Evolutionary conservation across 1,284 basidiomycete genomes (phyloP).

Genomic region (Exobasidium rhododendri): DNA sequence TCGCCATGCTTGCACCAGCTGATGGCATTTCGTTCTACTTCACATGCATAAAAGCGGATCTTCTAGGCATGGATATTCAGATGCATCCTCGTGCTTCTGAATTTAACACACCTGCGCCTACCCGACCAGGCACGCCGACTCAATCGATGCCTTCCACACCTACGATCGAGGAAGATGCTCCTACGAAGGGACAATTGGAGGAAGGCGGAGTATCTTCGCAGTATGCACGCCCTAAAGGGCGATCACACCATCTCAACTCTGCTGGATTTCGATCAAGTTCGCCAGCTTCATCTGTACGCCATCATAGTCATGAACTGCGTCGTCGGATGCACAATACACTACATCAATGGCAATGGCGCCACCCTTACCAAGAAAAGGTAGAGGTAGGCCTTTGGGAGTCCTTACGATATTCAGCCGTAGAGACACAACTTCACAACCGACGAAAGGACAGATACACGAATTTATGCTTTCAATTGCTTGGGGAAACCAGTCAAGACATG

Average conservation of each 20-base stretch:
- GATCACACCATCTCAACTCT: not conserved
- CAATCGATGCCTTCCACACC: conserved; percentile 27
- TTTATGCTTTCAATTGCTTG: conserved; percentile 29
- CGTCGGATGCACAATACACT: not conserved
- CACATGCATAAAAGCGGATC: conserved; percentile 33
- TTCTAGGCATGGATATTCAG: conserved; percentile 29
- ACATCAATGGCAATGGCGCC: not conserved
- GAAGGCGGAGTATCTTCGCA: not conserved
- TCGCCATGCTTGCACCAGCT: conserved; percentile 58
- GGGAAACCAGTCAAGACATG: conserved; percentile 30
- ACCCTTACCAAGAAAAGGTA: not conserved
- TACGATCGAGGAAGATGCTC: conserved; percentile 4
- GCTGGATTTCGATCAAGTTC: not conserved
- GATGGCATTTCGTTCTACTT: conserved; percentile 67
- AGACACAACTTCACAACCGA: conserved; percentile 33
- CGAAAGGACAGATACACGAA: conserved; percentile 31
- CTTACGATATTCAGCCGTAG: conserved; percentile 38
- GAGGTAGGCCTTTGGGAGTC: conserved; percentile 45
- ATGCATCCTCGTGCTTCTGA: conserved; percentile 16
- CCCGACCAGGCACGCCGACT: conserved; percentile 24
- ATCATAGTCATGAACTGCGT: conserved; percentile 1
- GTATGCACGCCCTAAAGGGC: not conserved
- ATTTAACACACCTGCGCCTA: conserved; percentile 7
- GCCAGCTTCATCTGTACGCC: not conserved
- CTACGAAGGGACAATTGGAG: not conserved